A percentile compares a stretch with the other conserved stretches of the same genome.
Conservation (phyloP, 805 yeast species). For the Cyberlindnera mrakii region DNA sequence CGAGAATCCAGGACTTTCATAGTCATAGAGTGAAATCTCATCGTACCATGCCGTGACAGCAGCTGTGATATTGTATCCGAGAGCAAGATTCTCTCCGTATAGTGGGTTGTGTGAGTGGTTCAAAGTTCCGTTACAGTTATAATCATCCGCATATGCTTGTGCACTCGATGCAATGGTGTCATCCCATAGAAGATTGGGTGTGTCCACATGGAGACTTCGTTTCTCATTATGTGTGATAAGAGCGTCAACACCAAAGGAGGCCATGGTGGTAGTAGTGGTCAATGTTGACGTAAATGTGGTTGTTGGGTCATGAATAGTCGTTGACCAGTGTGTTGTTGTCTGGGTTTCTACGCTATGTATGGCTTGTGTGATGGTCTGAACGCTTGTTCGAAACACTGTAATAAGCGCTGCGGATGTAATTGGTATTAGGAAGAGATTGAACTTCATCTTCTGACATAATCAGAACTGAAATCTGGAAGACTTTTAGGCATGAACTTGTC, state of each 20-base stretch:
- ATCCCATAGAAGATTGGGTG: conserved; percentile 50
- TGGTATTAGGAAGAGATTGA: no score
- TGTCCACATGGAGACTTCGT: conserved; percentile 45
- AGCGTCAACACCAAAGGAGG: conserved; percentile 2
- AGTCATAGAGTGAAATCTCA: conserved; percentile 51
- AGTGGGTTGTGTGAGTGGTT: conserved; percentile 54
- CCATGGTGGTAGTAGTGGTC: conserved; percentile 12
- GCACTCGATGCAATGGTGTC: conserved; percentile 48
- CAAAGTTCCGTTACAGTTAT: conserved; percentile 51
- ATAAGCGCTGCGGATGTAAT: background rate
- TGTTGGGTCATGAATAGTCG: conserved; percentile 9
- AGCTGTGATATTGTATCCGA: conserved; percentile 52
- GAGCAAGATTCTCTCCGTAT: conserved; percentile 80
- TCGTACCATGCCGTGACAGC: conserved; percentile 75
- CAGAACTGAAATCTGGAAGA: no score
- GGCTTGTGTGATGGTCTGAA: conserved; percentile 1
- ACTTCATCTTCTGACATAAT: no score
- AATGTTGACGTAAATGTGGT: conserved; percentile 15
- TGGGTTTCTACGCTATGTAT: conserved; percentile 2
- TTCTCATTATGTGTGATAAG: conserved; percentile 44
- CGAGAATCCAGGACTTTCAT: conserved; percentile 39
- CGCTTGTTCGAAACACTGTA: conserved; percentile 6
- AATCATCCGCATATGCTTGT: conserved; percentile 44
- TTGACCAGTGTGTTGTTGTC: conserved; percentile 9
- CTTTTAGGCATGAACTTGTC: no score